A percentile compares a stretch with the other conserved stretches of the same genome.
Evolutionary conservation across 1,139 yeast genomes (phyloP).

Genomic region (Suhomyces chickasaworum): DNA sequence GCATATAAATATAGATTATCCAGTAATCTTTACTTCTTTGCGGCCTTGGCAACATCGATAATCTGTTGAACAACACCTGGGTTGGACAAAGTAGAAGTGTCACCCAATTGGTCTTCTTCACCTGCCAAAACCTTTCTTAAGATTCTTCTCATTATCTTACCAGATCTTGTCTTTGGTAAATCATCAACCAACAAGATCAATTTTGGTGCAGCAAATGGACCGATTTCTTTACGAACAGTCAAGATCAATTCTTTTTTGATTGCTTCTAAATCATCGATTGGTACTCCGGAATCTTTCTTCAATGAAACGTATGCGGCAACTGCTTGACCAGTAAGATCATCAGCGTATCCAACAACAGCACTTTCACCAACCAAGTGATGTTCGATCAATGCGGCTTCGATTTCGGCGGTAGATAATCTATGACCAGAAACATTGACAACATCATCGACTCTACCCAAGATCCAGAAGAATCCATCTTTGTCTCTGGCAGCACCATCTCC

Average conservation of each 20-base stretch:
- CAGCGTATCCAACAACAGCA: slow-evolving; percentile 81
- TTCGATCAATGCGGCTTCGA: slow-evolving; percentile 76
- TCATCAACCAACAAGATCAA: slow-evolving; percentile 70
- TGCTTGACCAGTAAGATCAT: slow-evolving; percentile 81
- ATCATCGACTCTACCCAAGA: slow-evolving; percentile 79
- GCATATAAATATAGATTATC: slow-evolving; percentile 9
- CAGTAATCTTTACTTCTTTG: slow-evolving; percentile 9
- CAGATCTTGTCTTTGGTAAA: slow-evolving; percentile 81
- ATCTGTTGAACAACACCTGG: slow-evolving; percentile 69
- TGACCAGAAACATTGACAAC: slow-evolving; percentile 83
- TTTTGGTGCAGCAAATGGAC: slow-evolving; percentile 85
- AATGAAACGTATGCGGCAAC: slow-evolving; percentile 79
- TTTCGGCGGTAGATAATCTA: slow-evolving; percentile 78
- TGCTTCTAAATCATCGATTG: slow-evolving; percentile 50
- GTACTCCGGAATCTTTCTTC: slow-evolving; percentile 43
- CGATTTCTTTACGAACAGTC: slow-evolving; percentile 78
- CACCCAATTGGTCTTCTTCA: slow-evolving; percentile 78
- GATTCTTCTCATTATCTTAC: slow-evolving; percentile 83
- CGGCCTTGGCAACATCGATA: slow-evolving; percentile 56
- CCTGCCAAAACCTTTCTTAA: slow-evolving; percentile 77
- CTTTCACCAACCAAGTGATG: slow-evolving; percentile 70
- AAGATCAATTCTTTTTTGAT: slow-evolving; percentile 68
- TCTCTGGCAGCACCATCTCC: slow-evolving; percentile 88
- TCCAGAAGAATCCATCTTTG: slow-evolving; percentile 76
- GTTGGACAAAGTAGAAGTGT: slow-evolving; percentile 73